Base-by-base conservation (phyloP, 225 moss, liverwort and hornwort genomes). In the Antitrichia curtipendula region DNA sequence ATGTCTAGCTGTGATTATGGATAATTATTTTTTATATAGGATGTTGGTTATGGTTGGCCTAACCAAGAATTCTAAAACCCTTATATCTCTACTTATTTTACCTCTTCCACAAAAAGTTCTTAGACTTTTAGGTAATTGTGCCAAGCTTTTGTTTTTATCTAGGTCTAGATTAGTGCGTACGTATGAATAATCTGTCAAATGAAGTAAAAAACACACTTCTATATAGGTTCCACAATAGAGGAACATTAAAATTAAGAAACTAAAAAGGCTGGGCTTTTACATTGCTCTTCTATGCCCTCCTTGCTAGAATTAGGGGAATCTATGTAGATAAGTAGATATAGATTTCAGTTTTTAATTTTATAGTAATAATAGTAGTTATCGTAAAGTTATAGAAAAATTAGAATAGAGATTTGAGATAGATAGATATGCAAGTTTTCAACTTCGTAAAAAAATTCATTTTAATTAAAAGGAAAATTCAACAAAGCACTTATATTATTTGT, bases 141-240 rank as follows among this genome's bases (percentile, higher is more conserved):
- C 14, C 3, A 13, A 69, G 24, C 13, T 13, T 68, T 69, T 40
- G 38, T 23, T 38, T 19, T 6, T 38, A 23, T 68, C 4, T 22
- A 23, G 2, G 23, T 23, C 7, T 38, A 22, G 2, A 38, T 38
- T 10, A 0, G 6, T n/a, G n/a, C 0, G 1, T 21, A 12, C n/a
- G 22, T 38, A 13, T 40, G 7, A 68, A 38, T 38, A 68, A 68
- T 40, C 2, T n/a, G n/a, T n/a, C n/a, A n/a, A n/a, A 36, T 11
- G 6, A 19, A 36, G 2, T 1, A 20, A 32, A 0, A 34, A 17
- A 63, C n/a, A n/a, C n/a, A 32, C 13, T 9, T 63, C 2, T 9
- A 32, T 9, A 17, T 32, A 16, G 16, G n/a, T n/a, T 0, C 21
- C 3, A 36, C 9, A 24, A 14, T 13, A 24, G 23, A 68, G 12